Conservation (phyloP, 495 filamentous ascomycete genomes). For the Penicillium coffeae region DNA sequence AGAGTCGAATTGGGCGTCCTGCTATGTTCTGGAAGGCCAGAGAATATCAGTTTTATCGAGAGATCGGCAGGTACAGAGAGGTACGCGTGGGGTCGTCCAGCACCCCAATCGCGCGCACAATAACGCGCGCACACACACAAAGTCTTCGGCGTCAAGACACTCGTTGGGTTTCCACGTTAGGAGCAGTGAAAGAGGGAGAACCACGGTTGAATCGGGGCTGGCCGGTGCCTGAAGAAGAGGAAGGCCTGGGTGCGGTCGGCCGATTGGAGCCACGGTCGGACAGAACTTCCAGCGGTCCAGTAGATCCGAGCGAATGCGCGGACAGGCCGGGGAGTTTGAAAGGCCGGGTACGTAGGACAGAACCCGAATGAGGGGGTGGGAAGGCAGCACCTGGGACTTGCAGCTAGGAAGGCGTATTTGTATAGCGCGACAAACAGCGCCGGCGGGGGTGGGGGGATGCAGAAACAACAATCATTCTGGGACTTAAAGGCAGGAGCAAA, state of each 20-base stretch:
- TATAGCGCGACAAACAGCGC: background rate
- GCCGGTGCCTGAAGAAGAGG: conserved; percentile 21
- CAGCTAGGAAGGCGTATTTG: background rate
- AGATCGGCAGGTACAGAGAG: background rate
- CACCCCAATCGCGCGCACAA: background rate
- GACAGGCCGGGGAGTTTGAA: conserved; percentile 1
- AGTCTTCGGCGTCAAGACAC: conserved; percentile 19
- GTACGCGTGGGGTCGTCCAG: background rate
- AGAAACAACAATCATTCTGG: too few species aligned
- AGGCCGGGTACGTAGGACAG: conserved; percentile 9
- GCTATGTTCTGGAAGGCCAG: background rate
- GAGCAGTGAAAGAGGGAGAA: conserved; percentile 6
- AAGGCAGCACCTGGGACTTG: background rate
- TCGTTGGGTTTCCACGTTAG: background rate
- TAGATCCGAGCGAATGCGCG: conserved; percentile 26
- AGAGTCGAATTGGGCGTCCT: background rate
- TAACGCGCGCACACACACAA: too few species aligned
- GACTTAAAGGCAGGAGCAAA: too few species aligned
- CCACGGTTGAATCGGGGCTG: conserved; percentile 14
- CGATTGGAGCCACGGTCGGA: conserved; percentile 29
- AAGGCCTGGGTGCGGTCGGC: conserved; percentile 18
- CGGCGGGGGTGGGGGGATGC: too few species aligned
- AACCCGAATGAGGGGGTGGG: conserved; percentile 1
- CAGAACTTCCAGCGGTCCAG: conserved; percentile 30
- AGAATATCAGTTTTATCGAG: background rate